Conservation (phyloP, 1,139 yeast species). For the Pichia sp. region DNA sequence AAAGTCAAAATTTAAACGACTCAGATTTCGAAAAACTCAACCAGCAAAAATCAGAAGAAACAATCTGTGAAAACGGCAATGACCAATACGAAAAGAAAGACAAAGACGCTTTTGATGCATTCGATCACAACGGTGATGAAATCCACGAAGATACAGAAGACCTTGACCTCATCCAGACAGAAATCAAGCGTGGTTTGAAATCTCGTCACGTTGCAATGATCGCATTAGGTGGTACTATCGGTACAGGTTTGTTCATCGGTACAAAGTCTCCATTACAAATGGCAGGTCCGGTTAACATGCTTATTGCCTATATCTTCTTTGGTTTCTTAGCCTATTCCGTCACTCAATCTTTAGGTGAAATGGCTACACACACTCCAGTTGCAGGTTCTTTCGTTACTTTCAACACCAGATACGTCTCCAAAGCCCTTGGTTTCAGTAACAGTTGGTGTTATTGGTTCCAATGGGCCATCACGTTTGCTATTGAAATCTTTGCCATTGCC, state of each 20-base stretch:
- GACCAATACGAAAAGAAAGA: too few relatives aligned
- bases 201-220: conserved; percentile 66
- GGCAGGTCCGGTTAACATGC: conserved; percentile 68
- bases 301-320: conserved; percentile 65
- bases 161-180: conserved; percentile 19
- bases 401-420: conserved; percentile 61
- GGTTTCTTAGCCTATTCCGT: conserved; percentile 64
- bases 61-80: too few relatives aligned
- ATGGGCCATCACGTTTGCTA: conserved; percentile 83
- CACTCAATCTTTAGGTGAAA: conserved; percentile 72
- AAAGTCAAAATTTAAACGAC: too few relatives aligned
- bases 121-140: conserved; percentile 4
- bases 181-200: conserved; percentile 43
- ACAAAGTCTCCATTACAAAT: conserved; percentile 47
- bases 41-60: too few relatives aligned
- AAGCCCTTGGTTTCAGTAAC: conserved; percentile 74
- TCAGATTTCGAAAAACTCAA: too few relatives aligned
- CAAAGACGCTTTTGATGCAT: background rate
- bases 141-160: conserved; percentile 15
- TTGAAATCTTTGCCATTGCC: conserved; percentile 69
- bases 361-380: conserved; percentile 76
- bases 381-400: conserved; percentile 65
- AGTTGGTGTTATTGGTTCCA: conserved; percentile 88
- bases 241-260: conserved; percentile 67
- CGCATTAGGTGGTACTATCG: conserved; percentile 71